Percentiles rank a stretch among this genome's conserved stretches.
Evolutionary conservation across 2,329 filamentous ascomycete genomes (phyloP).

Genomic region (Celoporthe dispersa): DNA sequence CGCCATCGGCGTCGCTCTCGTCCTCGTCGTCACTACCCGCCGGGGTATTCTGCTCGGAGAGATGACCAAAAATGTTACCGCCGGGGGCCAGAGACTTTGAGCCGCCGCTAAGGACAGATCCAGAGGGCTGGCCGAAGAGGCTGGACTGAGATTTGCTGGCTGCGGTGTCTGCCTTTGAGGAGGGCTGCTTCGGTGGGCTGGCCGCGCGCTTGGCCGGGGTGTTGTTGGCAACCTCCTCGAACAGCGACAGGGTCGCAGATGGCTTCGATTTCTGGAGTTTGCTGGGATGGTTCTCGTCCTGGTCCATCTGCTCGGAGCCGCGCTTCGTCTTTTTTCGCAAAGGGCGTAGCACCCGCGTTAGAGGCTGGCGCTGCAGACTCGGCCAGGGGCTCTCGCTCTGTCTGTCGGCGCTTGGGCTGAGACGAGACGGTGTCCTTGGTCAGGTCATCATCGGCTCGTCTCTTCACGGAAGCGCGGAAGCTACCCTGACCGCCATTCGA

Average conservation of each 20-base stretch:
- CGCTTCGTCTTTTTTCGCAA: conserved; percentile 58
- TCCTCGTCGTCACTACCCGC: conserved; percentile 59
- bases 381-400: conserved; percentile 44
- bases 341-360: conserved; percentile 35
- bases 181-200: conserved; percentile 40
- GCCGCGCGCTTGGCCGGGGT: conserved; percentile 41
- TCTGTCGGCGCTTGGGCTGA: conserved; percentile 55
- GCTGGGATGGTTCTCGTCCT: conserved; percentile 49
- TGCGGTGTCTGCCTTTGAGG: conserved; percentile 36
- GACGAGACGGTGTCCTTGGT: conserved; percentile 44
- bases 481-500: conserved; percentile 41
- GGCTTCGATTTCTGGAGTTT: conserved; percentile 57
- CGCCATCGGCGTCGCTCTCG: conserved; percentile 54
- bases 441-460: conserved; percentile 60
- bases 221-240: conserved; percentile 62
- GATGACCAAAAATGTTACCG: conserved; percentile 63
- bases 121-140: conserved; percentile 40
- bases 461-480: conserved; percentile 46
- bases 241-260: conserved; percentile 59
- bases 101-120: conserved; percentile 46
- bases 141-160: conserved; percentile 37
- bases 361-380: conserved; percentile 39
- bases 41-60: conserved; percentile 60
- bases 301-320: conserved; percentile 51
- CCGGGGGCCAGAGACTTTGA: conserved; percentile 31